Conservation (phyloP, 2,329 filamentous ascomycete species). For the Alternaria sp. region DNA sequence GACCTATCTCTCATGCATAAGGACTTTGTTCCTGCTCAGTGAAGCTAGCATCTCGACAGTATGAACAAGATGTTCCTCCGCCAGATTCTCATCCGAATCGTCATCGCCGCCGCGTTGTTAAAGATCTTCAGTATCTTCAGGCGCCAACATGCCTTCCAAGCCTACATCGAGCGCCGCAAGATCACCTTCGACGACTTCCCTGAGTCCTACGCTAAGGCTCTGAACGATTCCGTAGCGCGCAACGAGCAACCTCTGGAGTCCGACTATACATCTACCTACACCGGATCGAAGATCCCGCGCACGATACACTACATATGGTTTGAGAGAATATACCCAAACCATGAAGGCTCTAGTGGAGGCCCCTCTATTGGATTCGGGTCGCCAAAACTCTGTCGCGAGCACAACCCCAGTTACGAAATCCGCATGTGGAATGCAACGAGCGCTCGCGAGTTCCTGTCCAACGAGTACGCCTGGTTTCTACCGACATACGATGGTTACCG, state of each 20-base stretch:
- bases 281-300: constrained; percentile 11
- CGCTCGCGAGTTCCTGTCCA: constrained; percentile 20
- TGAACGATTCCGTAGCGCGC: constrained; percentile 13
- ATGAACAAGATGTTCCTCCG: background rate
- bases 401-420: constrained; percentile 25
- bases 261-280: constrained; percentile 14
- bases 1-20: background rate
- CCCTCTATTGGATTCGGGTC: constrained; percentile 15
- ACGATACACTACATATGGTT: constrained; percentile 27
- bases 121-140: constrained; percentile 7
- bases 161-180: background rate
- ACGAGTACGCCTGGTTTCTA: constrained; percentile 27
- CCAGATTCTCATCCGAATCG: background rate
- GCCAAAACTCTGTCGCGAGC: constrained; percentile 22
- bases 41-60: background rate
- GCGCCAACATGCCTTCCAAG: constrained; percentile 16
- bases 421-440: constrained; percentile 26
- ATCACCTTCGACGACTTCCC: constrained; percentile 19
- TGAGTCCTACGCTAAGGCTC: constrained; percentile 7
- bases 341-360: constrained; percentile 11
- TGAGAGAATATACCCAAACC: constrained; percentile 16
- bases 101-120: constrained; percentile 1
- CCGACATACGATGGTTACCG: constrained; percentile 30
- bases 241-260: constrained; percentile 13
- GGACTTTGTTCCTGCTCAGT: background rate